Percentiles rank a stretch among this genome's conserved stretches.
These are phyloP conservation scores for Filobasidium floriforme DNA, from an alignment of 768 basidiomycete genomes.

Conservation along the genomic window DNA sequence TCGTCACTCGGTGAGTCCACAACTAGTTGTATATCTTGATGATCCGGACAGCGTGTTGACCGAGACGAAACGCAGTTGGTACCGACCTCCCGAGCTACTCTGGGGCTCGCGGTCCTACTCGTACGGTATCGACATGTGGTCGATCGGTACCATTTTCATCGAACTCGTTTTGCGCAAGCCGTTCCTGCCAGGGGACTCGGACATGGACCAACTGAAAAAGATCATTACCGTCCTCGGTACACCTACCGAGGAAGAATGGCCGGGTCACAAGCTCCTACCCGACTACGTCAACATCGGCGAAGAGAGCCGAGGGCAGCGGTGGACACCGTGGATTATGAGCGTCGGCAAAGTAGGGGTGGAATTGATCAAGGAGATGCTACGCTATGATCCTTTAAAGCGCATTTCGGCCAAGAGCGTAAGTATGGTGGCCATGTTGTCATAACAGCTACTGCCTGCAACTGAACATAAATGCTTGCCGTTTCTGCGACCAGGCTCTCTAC, in stretches of 20 bases:
- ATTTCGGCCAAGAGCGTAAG: conserved; percentile 70
- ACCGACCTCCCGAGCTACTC: conserved; percentile 89
- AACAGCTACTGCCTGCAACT: neutral
- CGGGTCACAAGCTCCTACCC: conserved; percentile 81
- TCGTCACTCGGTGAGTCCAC: conserved; percentile 78
- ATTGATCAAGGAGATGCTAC: conserved; percentile 67
- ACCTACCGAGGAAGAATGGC: conserved; percentile 96
- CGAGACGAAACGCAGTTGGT: conserved; percentile 61
- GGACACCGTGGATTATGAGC: conserved; percentile 75
- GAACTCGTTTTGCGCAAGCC: conserved; percentile 94
- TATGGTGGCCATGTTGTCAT: conserved; percentile 12
- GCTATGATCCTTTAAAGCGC: conserved; percentile 77
- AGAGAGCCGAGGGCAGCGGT: conserved; percentile 60
- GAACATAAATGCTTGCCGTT: neutral
- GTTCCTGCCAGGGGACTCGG: conserved; percentile 87
- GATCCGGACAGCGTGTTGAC: neutral
- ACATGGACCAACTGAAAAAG: conserved; percentile 93
- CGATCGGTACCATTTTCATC: conserved; percentile 93
- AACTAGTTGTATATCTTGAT: neutral
- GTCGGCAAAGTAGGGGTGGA: conserved; percentile 78
- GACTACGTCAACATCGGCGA: conserved; percentile 74
- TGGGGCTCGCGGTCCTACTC: conserved; percentile 86
- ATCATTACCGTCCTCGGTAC: conserved; percentile 91
- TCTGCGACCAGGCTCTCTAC: conserved; percentile 58
- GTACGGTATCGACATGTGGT: conserved; percentile 91